These are phyloP conservation scores for Madurella mycetomatis DNA, from an alignment of 2,329 filamentous ascomycete species.

Conservation along the genomic window DNA sequence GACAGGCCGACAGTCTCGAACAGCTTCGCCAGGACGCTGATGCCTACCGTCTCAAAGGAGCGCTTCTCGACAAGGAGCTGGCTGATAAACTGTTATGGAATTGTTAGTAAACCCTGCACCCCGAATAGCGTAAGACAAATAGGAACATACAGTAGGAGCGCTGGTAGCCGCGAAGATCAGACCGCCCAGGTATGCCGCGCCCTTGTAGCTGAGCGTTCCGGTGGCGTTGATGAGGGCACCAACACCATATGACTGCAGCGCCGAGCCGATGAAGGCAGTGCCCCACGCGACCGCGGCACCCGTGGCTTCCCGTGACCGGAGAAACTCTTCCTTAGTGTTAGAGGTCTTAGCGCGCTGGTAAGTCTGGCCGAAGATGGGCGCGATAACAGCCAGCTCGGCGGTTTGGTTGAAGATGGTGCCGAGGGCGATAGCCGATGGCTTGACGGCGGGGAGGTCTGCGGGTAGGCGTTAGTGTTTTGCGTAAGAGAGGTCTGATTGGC, in stretches of 20 bases:
- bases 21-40: slow-evolving; percentile 77
- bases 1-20: slow-evolving; percentile 91
- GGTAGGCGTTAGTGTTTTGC: slow-evolving; percentile 6
- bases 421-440: slow-evolving; percentile 95
- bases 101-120: not conserved
- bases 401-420: slow-evolving; percentile 95
- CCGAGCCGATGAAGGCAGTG: slow-evolving; percentile 83
- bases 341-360: slow-evolving; percentile 88
- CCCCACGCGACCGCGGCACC: slow-evolving; percentile 86
- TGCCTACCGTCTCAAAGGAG: slow-evolving; percentile 81
- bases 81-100: slow-evolving; percentile 63
- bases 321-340: slow-evolving; percentile 95
- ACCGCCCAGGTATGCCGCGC: slow-evolving; percentile 85
- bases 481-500: not conserved
- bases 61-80: slow-evolving; percentile 90
- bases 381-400: slow-evolving; percentile 79
- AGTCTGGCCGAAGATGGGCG: slow-evolving; percentile 87
- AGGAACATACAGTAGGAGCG: slow-evolving; percentile 70
- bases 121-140: not conserved
- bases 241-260: slow-evolving; percentile 83
- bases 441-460: slow-evolving; percentile 67
- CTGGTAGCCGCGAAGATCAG: slow-evolving; percentile 90
- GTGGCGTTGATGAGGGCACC: slow-evolving; percentile 91
- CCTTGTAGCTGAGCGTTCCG: slow-evolving; percentile 93
- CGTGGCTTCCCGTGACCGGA: slow-evolving; percentile 86